Evolutionary conservation across 176 grass and related monocot genomes (phyloP).

Genomic region (Elymus sibiricus): DNA sequence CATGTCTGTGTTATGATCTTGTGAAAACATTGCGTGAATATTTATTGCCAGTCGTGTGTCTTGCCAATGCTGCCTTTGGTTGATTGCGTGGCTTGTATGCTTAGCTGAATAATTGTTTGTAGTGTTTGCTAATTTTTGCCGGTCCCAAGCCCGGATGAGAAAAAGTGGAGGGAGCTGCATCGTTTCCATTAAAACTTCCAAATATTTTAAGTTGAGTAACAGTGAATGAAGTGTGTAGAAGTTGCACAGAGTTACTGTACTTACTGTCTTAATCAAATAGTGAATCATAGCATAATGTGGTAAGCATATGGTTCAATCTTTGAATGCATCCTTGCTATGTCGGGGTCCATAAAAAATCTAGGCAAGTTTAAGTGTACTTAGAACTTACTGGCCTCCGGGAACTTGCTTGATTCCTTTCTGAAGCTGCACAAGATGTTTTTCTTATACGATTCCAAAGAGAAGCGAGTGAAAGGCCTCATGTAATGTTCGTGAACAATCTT

Average conservation of each 20-base stretch:
- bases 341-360: background rate
- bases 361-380: background rate
- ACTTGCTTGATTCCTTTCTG: too few relatives aligned
- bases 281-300: background rate
- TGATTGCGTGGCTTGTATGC: background rate
- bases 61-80: background rate
- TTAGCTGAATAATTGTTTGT: background rate
- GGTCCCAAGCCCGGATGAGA: constrained; percentile 63
- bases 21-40: background rate
- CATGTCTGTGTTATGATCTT: background rate
- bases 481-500: too few relatives aligned
- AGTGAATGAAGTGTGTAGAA: background rate
- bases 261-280: background rate
- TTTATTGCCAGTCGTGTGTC: background rate
- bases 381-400: background rate
- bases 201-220: background rate
- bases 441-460: too few relatives aligned
- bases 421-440: too few relatives aligned
- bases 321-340: background rate
- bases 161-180: constrained; percentile 58
- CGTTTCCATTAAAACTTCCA: background rate
- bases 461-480: too few relatives aligned
- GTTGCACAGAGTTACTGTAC: background rate
- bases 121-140: constrained; percentile 5
- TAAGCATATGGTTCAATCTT: background rate